These are phyloP conservation scores for Phytophthora podocarpi DNA, from an alignment of 352 stramenopile genomes.

Conservation along the genomic window DNA sequence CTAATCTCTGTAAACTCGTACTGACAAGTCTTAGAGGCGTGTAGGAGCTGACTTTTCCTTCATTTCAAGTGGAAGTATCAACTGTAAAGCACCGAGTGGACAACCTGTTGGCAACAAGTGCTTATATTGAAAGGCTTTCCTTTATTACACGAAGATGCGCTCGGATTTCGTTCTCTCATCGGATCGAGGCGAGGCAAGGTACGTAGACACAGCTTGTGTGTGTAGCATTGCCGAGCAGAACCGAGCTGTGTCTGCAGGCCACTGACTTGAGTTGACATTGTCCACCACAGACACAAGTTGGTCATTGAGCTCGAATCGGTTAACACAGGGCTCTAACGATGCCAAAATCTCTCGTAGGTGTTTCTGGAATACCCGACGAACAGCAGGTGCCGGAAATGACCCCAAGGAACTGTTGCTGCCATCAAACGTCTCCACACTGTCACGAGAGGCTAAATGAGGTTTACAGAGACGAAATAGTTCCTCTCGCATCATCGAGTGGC, in stretches of 20 bases:
- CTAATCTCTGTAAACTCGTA: no score
- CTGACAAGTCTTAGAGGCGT: no score
- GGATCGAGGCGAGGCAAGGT: conserved; percentile 13
- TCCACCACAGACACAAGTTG: conserved; percentile 56
- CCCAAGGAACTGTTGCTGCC: neutral
- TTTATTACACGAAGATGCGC: neutral
- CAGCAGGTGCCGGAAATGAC: neutral
- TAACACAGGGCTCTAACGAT: conserved; percentile 60
- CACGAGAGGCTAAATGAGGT: conserved; percentile 38
- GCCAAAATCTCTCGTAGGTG: conserved; percentile 49
- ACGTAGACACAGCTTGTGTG: conserved; percentile 66
- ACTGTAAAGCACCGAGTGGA: no score
- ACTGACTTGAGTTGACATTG: conserved; percentile 42
- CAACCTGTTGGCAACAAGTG: no score
- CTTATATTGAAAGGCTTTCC: no score
- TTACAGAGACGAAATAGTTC: conserved; percentile 48
- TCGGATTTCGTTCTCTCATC: conserved; percentile 5
- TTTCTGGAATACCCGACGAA: conserved; percentile 46
- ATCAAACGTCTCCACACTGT: conserved; percentile 36
- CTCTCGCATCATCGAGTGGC: conserved; percentile 43
- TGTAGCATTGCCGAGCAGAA: conserved; percentile 59
- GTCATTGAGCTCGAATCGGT: conserved; percentile 55
- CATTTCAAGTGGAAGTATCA: no score
- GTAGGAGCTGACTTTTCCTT: no score
- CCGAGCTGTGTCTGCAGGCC: conserved; percentile 40